Conservation (phyloP, 495 filamentous ascomycete species). For the Lepraria neglecta region DNA sequence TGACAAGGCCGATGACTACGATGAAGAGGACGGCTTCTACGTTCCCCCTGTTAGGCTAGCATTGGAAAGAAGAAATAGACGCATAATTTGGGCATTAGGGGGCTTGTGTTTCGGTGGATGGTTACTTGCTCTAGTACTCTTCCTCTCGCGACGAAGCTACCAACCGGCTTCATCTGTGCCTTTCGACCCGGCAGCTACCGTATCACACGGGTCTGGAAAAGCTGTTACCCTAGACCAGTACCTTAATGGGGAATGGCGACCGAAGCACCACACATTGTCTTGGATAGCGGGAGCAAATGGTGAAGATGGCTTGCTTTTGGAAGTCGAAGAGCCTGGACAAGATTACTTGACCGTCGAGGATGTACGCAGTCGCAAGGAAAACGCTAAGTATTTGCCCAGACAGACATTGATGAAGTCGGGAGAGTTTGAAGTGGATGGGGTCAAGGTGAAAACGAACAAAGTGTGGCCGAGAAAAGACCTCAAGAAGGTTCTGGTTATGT, state of each 20-base stretch:
- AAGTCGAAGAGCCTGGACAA: slow-evolving; percentile 51
- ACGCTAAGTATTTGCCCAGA: slow-evolving; percentile 40
- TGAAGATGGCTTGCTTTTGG: slow-evolving; percentile 79
- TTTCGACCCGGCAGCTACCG: slow-evolving; percentile 63
- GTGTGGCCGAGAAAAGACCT: slow-evolving; percentile 77
- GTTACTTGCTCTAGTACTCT: slow-evolving; percentile 69
- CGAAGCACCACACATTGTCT: slow-evolving; percentile 62
- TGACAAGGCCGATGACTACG: slow-evolving; percentile 34
- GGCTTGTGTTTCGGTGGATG: slow-evolving; percentile 67
- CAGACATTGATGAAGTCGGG: slow-evolving; percentile 68
- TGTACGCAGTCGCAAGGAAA: slow-evolving; percentile 53
- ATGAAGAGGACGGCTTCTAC: slow-evolving; percentile 41
- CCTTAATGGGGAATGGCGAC: slow-evolving; percentile 62
- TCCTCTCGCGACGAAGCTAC: slow-evolving; percentile 61
- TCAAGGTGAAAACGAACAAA: slow-evolving; percentile 45
- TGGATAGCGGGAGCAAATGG: slow-evolving; percentile 85
- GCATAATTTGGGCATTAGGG: slow-evolving; percentile 61
- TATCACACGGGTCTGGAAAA: slow-evolving; percentile 61
- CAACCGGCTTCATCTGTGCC: slow-evolving; percentile 52
- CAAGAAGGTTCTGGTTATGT: slow-evolving; percentile 74
- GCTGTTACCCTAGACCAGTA: slow-evolving; percentile 77
- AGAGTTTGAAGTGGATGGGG: slow-evolving; percentile 51
- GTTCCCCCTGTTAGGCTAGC: slow-evolving; percentile 41
- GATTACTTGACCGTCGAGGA: slow-evolving; percentile 85
- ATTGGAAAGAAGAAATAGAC: slow-evolving; percentile 56